These are phyloP conservation scores for Skeletonema potamos DNA, from an alignment of 108 stramenopile genomes.

Conservation along the genomic window DNA sequence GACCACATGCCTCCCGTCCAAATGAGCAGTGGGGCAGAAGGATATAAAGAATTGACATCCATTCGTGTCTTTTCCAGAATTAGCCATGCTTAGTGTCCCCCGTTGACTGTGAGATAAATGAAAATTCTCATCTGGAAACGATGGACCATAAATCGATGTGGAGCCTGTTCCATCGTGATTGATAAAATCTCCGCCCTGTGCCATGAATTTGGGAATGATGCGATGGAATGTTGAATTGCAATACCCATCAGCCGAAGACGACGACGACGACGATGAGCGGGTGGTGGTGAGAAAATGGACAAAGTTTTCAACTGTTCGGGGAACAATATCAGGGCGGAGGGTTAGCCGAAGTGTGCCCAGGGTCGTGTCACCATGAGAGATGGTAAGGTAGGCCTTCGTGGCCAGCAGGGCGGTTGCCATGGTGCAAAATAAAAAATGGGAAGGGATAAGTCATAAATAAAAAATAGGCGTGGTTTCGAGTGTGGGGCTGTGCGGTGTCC, in stretches of 20 bases:
- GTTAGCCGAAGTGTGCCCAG: constrained; percentile 47
- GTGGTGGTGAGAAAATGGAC: constrained; percentile 28
- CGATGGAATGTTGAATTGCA: constrained; percentile 83
- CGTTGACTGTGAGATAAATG: constrained; percentile 57
- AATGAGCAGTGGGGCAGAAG: constrained; percentile 69
- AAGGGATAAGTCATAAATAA: too few relatives aligned
- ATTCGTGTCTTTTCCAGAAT: constrained; percentile 86
- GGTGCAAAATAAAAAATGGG: too few relatives aligned
- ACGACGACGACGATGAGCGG: too few relatives aligned
- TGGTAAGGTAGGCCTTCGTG: constrained; percentile 43
- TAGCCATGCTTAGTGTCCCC: constrained; percentile 87
- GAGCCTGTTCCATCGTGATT: constrained; percentile 87
- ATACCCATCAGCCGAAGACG: too few relatives aligned
- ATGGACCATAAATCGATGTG: constrained; percentile 59
- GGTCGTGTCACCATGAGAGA: constrained; percentile 31
- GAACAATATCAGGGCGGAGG: constrained; percentile 46
- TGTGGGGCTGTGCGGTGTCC: too few relatives aligned
- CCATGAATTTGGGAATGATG: constrained; percentile 93
- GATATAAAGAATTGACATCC: constrained; percentile 92
- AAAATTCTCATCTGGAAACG: constrained; percentile 91
- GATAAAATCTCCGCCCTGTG: constrained; percentile 95
- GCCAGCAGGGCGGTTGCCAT: not conserved
- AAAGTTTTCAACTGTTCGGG: constrained; percentile 47
- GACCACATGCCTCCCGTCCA: constrained; percentile 93
- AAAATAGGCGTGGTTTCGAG: too few relatives aligned